phyloP scores from a whole-genome alignment of 768 basidiomycete genomes.

The Tephrocybe sp. region DNA sequence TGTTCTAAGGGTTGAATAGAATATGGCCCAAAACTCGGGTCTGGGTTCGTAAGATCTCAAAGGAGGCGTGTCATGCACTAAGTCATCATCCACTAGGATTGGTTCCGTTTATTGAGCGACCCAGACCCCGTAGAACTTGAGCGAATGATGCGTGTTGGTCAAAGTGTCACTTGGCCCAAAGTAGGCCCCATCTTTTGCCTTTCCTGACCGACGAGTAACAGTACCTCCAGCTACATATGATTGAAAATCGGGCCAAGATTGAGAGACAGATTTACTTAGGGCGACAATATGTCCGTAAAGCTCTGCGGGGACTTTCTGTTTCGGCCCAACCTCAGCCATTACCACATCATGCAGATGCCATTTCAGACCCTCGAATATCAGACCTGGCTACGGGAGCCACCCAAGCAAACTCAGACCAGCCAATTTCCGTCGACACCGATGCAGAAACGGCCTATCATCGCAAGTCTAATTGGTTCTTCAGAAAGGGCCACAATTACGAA shows the following conservation, averaged over 20 bases:
- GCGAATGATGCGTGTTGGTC: conserved; percentile 84
- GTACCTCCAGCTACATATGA: conserved; percentile 75
- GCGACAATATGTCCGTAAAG: conserved; percentile 64
- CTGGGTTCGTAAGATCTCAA: conserved; percentile 41
- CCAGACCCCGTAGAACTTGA: conserved; percentile 77
- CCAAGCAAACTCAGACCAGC: conserved; percentile 44
- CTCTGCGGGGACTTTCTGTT: conserved; percentile 36
- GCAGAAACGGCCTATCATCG: conserved; percentile 67
- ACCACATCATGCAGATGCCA: conserved; percentile 8
- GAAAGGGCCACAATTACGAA: conserved; percentile 40
- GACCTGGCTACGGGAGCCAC: conserved; percentile 28
- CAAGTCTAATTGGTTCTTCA: conserved; percentile 54
- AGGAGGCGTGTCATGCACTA: no score
- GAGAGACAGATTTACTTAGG: conserved; percentile 82
- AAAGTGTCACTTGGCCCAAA: conserved; percentile 96
- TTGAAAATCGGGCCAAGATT: conserved; percentile 84
- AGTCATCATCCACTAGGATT: no score
- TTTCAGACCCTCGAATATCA: conserved; percentile 12
- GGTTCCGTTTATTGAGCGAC: conserved; percentile 80
- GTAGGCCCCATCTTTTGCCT: conserved; percentile 37
- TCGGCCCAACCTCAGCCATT: conserved; percentile 21
- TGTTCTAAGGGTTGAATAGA: no score
- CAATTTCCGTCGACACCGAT: conserved; percentile 77
- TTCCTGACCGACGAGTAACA: neutral
- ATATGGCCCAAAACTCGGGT: conserved; percentile 86